Base-by-base conservation (phyloP, 768 basidiomycete species). In the Amanita brunnescens region DNA sequence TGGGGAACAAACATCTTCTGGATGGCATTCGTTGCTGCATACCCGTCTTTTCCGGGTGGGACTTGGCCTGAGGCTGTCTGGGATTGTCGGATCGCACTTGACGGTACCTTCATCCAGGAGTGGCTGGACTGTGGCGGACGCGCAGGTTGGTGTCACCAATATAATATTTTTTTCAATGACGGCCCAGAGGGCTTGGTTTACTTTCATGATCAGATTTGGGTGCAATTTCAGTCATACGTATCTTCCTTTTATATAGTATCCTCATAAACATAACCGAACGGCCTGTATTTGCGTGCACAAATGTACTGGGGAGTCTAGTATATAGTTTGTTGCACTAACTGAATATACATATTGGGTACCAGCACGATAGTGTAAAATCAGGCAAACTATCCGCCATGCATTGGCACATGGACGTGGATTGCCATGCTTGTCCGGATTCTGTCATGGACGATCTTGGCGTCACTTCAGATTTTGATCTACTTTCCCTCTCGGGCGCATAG, bases 401-500 rank as follows among this genome's bases (percentile, higher is more conserved):
- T n/a, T n/a, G n/a, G n/a, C n/a, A n/a, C n/a, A n/a, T n/a, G n/a
- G n/a, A n/a, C n/a, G n/a, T n/a, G n/a, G n/a, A n/a, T n/a, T n/a
- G n/a, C n/a, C n/a, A n/a, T n/a, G n/a, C n/a, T 21, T 16, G 48
- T 29, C 16, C 37, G 13, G 50, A 44, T 14, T 32, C 33, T 6
- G 9, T 14, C 9, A 34, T 51, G 41, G 50, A 51, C 24, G 50
- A 51, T 37, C 50, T 51, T 26, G 50, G 35, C 13, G 10, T 51
- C 2, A 23, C 12, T 34, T 44, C 50, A 9, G 3, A 41, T 9
- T 37, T 49, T 20, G 33, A 35, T 18, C 6, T 44, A 20, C 50
- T 42, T 30, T 37, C 41, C 9, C 64, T 70, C 24, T 49, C 49
- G 32, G 16, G 30, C 12, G n/a, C 39, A 12, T 49, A 49, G 39